Evolutionary conservation across 176 grass and related monocot genomes (phyloP).

Genomic region (Alopecurus myosuroides): DNA sequence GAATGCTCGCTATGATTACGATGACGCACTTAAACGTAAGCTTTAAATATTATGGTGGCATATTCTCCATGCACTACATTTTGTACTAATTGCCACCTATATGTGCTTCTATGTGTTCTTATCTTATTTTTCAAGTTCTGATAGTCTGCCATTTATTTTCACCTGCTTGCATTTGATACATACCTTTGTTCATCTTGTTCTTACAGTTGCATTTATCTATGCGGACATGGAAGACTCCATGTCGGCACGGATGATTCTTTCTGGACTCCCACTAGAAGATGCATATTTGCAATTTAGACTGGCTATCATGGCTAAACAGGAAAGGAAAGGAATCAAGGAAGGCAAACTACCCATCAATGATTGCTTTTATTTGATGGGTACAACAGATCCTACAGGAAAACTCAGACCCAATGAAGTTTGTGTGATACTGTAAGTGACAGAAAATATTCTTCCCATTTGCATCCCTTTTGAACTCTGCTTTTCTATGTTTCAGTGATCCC

Average conservation of each 20-base stretch:
- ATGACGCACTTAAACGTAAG: constrained; percentile 41
- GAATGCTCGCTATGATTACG: constrained; percentile 7
- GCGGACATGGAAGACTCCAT: constrained; percentile 62
- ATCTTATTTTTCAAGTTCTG: not conserved
- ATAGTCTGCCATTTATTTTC: not conserved
- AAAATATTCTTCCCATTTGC: not conserved
- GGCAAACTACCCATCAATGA: constrained; percentile 53
- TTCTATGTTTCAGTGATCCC: not conserved
- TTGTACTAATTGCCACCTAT: not conserved
- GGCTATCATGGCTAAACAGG: constrained; percentile 22
- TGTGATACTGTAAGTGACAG: constrained; percentile 55
- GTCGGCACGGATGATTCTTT: constrained; percentile 49
- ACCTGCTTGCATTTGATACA: not conserved
- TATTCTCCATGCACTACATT: not conserved
- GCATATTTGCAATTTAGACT: constrained; percentile 47
- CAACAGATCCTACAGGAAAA: constrained; percentile 50
- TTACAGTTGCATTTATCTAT: constrained; percentile 54
- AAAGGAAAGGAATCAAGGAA: constrained; percentile 49
- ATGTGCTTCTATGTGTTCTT: not conserved
- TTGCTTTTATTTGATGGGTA: constrained; percentile 68
- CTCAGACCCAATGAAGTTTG: constrained; percentile 61
- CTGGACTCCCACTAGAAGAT: constrained; percentile 48
- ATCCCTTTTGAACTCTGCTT: not conserved
- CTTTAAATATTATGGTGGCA: constrained; percentile 1
- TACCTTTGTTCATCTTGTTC: not conserved